A percentile compares a stretch with the other conserved stretches of the same genome.
phyloP scores from a whole-genome alignment of 1,284 basidiomycete species.

The Coriolopsis trogii region DNA sequence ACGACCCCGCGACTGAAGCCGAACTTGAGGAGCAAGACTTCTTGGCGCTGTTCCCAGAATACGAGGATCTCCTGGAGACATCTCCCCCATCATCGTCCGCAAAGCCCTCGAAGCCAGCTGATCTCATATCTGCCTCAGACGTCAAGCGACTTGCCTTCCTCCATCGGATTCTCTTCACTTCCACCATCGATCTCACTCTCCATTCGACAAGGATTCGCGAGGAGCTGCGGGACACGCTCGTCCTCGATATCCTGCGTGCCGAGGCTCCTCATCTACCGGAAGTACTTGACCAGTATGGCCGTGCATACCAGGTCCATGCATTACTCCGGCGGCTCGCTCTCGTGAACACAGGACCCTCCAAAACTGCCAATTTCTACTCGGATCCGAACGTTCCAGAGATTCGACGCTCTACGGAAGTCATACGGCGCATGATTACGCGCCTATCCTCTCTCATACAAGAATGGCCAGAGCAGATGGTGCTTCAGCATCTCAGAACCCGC shows the following conservation, averaged over 20 bases:
- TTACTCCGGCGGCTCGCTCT: slow-evolving; percentile 38
- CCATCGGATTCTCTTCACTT: slow-evolving; percentile 39
- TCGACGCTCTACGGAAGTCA: slow-evolving; percentile 57
- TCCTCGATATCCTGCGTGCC: slow-evolving; percentile 30
- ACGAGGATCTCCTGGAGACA: slow-evolving; percentile 61
- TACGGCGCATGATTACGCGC: slow-evolving; percentile 55
- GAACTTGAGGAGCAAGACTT: slow-evolving; percentile 86
- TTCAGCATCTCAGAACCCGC: slow-evolving; percentile 82
- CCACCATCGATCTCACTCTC: not conserved
- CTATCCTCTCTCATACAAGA: slow-evolving; percentile 68
- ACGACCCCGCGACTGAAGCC: slow-evolving; percentile 68
- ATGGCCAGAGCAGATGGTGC: slow-evolving; percentile 98
- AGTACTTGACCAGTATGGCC: slow-evolving; percentile 49
- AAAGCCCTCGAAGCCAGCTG: not conserved
- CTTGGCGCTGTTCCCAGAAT: slow-evolving; percentile 81
- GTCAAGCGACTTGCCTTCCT: slow-evolving; percentile 38
- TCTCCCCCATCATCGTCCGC: not conserved
- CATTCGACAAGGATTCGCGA: slow-evolving; percentile 3
- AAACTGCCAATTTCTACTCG: slow-evolving; percentile 76
- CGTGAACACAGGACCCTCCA: slow-evolving; percentile 8
- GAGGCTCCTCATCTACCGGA: slow-evolving; percentile 38
- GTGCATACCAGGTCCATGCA: slow-evolving; percentile 50
- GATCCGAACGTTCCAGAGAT: slow-evolving; percentile 76
- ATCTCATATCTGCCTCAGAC: slow-evolving; percentile 14
- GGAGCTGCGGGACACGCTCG: slow-evolving; percentile 26